These are phyloP conservation scores for Tricholoma furcatifolium DNA, from an alignment of 768 basidiomycete species.

Conservation along the genomic window DNA sequence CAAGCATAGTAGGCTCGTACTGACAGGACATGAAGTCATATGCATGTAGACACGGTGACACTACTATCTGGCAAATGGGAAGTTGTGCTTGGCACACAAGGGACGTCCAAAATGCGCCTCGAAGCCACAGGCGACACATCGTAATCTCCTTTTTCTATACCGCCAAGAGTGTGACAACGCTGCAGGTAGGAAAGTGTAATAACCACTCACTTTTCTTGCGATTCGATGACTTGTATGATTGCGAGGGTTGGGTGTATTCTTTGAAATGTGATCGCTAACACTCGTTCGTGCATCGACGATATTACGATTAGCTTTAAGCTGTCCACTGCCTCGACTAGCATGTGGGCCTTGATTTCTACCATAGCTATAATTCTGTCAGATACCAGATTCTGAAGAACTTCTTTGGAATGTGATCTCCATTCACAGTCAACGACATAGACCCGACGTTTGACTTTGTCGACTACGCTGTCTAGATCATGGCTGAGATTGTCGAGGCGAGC, in stretches of 20 bases:
- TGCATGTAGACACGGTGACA: no score
- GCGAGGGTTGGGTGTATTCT: not conserved
- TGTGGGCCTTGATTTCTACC: not conserved
- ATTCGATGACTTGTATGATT: not conserved
- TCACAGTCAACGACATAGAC: not conserved
- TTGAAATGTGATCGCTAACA: not conserved
- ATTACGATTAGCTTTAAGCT: not conserved
- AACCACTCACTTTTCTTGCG: no score
- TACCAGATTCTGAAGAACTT: constrained; percentile 4
- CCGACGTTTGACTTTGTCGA: not conserved
- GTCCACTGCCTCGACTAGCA: not conserved
- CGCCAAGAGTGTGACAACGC: not conserved
- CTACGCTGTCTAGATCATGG: not conserved
- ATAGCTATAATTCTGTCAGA: constrained; percentile 1
- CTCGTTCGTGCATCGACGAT: not conserved
- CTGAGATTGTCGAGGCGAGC: not conserved
- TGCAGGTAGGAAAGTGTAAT: no score
- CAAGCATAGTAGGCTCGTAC: no score
- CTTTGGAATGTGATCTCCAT: not conserved
- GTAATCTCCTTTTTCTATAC: not conserved
- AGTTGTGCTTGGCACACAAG: not conserved
- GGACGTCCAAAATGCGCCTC: not conserved
- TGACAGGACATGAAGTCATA: no score
- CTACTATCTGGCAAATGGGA: not conserved
- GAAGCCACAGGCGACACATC: not conserved